Percentiles rank a stretch among this genome's conserved stretches.
Evolutionary conservation across 352 stramenopile genomes (phyloP).

Genomic region (Phytopythium sindhum): DNA sequence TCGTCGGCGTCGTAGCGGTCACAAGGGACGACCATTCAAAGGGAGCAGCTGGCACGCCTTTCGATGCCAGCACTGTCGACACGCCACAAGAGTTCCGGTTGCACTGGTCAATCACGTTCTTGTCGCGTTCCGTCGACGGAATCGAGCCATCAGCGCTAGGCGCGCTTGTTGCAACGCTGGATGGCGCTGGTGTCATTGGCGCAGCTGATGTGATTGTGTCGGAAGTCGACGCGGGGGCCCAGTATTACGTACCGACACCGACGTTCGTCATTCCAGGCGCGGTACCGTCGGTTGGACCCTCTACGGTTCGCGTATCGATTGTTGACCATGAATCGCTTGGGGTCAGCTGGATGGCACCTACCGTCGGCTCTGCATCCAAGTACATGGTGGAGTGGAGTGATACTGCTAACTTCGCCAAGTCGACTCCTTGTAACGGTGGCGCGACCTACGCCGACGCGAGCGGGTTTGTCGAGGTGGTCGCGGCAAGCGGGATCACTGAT

Average conservation of each 20-base stretch:
- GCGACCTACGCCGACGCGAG: slow-evolving; percentile 47
- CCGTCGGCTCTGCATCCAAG: slow-evolving; percentile 31
- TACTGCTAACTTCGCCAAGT: slow-evolving; percentile 19
- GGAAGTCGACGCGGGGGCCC: slow-evolving; percentile 24
- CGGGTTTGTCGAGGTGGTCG: slow-evolving; percentile 47
- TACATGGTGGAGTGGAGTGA: slow-evolving; percentile 87
- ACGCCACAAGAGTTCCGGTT: slow-evolving; percentile 39
- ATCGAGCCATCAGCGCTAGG: slow-evolving; percentile 52
- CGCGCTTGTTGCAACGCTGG: slow-evolving; percentile 23
- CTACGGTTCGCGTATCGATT: slow-evolving; percentile 49
- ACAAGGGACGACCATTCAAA: slow-evolving; percentile 59
- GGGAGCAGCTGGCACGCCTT: slow-evolving; percentile 28
- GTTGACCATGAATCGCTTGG: slow-evolving; percentile 61
- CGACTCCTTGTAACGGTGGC: slow-evolving; percentile 13
- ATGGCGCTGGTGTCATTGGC: slow-evolving; percentile 17
- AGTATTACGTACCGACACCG: slow-evolving; percentile 11
- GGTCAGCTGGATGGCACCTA: slow-evolving; percentile 56
- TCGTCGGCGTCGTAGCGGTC: slow-evolving; percentile 57
- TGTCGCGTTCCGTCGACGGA: slow-evolving; percentile 37
- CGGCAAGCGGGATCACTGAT: slow-evolving; percentile 16
- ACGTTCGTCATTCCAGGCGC: slow-evolving; percentile 34
- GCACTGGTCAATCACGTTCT: slow-evolving; percentile 82
- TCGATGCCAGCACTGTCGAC: slow-evolving; percentile 44
- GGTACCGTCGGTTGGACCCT: slow-evolving; percentile 47
- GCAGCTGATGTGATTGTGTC: slow-evolving; percentile 21